A percentile compares a stretch with the other conserved stretches of the same genome.
Evolutionary conservation across 2,329 filamentous ascomycete species (phyloP).

Genomic region (Lachnellula cervina): DNA sequence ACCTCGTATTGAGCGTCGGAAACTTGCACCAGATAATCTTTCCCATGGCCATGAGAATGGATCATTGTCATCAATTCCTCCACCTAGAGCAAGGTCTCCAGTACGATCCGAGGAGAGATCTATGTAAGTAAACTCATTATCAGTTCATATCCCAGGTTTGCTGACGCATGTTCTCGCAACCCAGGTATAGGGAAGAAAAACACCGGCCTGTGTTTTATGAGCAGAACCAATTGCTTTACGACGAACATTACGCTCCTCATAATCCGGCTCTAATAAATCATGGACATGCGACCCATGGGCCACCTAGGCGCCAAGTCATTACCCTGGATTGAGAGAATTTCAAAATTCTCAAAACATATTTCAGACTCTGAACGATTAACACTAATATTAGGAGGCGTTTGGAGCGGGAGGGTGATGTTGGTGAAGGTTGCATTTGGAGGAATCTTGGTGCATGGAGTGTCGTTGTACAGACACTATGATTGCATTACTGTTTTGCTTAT

Average conservation of each 20-base stretch:
- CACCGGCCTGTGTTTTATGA: conserved; percentile 12
- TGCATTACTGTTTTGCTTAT: background rate
- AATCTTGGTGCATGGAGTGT: background rate
- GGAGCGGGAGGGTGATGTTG: too few relatives aligned
- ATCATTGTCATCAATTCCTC: conserved; percentile 13
- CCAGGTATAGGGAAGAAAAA: conserved; percentile 13
- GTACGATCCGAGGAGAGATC: conserved; percentile 22
- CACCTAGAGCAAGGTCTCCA: conserved; percentile 24
- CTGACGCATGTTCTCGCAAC: conserved; percentile 12
- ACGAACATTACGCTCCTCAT: conserved; percentile 1
- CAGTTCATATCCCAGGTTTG: conserved; percentile 1
- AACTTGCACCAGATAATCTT: conserved; percentile 12
- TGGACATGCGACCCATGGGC: background rate
- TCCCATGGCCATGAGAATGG: conserved; percentile 15
- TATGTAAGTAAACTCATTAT: conserved; percentile 22
- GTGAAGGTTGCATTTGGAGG: conserved; percentile 2
- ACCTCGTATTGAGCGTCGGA: conserved; percentile 7
- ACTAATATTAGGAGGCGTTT: background rate
- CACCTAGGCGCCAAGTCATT: conserved; percentile 18
- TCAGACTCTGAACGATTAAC: background rate
- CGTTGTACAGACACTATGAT: background rate
- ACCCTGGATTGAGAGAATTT: background rate
- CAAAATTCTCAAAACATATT: background rate
- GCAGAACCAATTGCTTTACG: background rate
- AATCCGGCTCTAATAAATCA: conserved; percentile 2